A percentile compares a stretch with the other conserved stretches of the same genome.
These are phyloP conservation scores for Dictyostelium intermedium DNA, from an alignment of 78 protist species.

Conservation along the genomic window DNA sequence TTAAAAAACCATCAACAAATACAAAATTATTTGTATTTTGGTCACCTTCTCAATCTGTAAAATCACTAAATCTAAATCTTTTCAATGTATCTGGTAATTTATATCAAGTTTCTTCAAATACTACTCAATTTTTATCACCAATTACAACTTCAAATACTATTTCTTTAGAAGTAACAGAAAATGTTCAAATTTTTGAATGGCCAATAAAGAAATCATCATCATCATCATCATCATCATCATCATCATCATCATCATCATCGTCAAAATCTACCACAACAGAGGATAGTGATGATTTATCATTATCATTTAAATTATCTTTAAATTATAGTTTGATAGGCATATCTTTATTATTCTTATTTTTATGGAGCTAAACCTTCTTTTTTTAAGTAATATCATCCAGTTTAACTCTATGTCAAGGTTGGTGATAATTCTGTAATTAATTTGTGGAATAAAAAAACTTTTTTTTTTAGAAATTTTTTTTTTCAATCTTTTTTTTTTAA, in stretches of 20 bases:
- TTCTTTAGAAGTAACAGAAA: neutral
- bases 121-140: neutral
- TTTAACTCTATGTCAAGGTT: too few relatives aligned
- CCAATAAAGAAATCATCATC: neutral
- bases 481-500: too few relatives aligned
- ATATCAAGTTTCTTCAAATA: neutral
- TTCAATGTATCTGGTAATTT: neutral
- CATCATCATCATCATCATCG: neutral
- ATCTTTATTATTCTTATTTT: neutral
- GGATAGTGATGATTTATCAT: neutral
- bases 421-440: too few relatives aligned
- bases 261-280: neutral
- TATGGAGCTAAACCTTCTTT: too few relatives aligned
- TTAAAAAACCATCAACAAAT: neutral
- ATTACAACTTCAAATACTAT: neutral
- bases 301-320: neutral
- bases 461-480: too few relatives aligned
- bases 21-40: neutral
- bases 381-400: too few relatives aligned
- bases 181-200: conserved; percentile 19
- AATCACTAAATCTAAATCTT: neutral
- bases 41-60: neutral
- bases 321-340: neutral
- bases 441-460: too few relatives aligned
- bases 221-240: neutral